A percentile compares a stretch with the other conserved stretches of the same genome.
Conservation (phyloP, 257 asterid species). For the Capsicum chinense region DNA sequence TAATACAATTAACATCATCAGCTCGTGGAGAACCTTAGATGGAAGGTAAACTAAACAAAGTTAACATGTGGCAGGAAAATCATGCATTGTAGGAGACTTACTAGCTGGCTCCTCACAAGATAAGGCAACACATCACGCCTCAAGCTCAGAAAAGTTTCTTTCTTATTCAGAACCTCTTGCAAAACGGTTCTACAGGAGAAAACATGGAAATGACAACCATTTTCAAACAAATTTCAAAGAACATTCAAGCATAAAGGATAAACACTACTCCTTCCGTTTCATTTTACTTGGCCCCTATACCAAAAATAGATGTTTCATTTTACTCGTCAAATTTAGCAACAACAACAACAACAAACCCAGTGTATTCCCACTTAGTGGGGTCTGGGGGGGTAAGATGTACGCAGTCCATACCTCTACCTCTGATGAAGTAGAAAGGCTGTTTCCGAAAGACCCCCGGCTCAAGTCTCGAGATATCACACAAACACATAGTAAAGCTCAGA, state of each 20-base stretch:
- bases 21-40: background rate
- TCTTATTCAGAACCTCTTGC: constrained; percentile 81
- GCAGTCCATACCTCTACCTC: no score
- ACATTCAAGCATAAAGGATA: constrained; percentile 17
- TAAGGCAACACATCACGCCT: constrained; percentile 93
- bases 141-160: constrained; percentile 77
- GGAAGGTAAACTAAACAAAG: constrained; percentile 28
- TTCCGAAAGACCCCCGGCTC: no score
- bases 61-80: constrained; percentile 12
- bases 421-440: no score
- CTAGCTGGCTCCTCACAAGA: constrained; percentile 93
- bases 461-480: no score
- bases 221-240: constrained; percentile 12
- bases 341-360: no score
- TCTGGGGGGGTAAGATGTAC: no score
- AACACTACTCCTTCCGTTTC: background rate
- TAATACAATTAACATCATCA: constrained; percentile 40
- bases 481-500: no score
- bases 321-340: no score
- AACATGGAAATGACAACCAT: constrained; percentile 30
- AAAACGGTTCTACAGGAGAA: constrained; percentile 63
- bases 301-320: no score
- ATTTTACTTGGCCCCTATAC: no score
- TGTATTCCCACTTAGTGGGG: no score
- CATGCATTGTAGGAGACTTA: constrained; percentile 46